phyloP scores from a whole-genome alignment of 345 rosid species.

The Ceriops decandra region DNA sequence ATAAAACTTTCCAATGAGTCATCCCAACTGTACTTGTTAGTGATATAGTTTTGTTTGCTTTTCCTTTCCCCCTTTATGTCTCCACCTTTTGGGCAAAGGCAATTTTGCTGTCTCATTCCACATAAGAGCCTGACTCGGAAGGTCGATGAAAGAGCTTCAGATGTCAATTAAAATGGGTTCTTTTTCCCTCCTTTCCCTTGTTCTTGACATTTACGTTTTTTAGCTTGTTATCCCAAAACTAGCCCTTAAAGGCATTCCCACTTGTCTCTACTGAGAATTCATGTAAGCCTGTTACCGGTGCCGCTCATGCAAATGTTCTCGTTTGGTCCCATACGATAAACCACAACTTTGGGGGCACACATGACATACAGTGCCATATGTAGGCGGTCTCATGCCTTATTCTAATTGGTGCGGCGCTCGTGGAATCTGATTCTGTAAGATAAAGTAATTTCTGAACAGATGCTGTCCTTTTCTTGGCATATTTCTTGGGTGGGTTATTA shows the following conservation, averaged over 20 bases:
- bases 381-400: not conserved
- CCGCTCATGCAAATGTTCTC: not conserved
- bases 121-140: not conserved
- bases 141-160: too few relatives aligned
- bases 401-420: conserved; percentile 5
- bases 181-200: too few relatives aligned
- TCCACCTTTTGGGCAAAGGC: conserved; percentile 4
- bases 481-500: not conserved
- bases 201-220: too few relatives aligned
- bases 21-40: not conserved
- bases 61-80: not conserved
- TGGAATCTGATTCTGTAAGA: conserved; percentile 37
- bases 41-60: not conserved
- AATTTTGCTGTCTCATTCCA: conserved; percentile 1
- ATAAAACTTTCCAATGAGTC: not conserved
- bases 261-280: too few relatives aligned
- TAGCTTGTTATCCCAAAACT: too few relatives aligned
- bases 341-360: conserved; percentile 21
- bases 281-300: too few relatives aligned
- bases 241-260: too few relatives aligned
- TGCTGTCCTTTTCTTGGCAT: conserved; percentile 15
- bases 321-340: not conserved
- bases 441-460: conserved; percentile 23
- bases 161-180: too few relatives aligned
- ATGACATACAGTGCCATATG: conserved; percentile 16